These are phyloP conservation scores for Irpex lacteus DNA, from an alignment of 1,284 basidiomycete species.

Conservation along the genomic window DNA sequence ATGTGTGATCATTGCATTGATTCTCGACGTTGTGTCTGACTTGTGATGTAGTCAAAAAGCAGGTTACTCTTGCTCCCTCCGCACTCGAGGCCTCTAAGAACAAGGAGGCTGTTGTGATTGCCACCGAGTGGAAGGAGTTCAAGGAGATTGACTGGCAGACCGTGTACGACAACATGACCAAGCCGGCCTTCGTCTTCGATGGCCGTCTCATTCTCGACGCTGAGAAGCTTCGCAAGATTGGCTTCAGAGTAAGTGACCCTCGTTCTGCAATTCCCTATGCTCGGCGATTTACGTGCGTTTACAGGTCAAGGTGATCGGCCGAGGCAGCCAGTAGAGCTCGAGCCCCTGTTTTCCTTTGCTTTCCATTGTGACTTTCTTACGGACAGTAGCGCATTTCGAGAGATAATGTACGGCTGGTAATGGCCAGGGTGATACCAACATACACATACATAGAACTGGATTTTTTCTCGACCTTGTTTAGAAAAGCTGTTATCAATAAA, in stretches of 20 bases:
- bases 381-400: neutral
- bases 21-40: neutral
- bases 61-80: slow-evolving; percentile 75
- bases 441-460: neutral
- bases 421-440: neutral
- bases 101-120: slow-evolving; percentile 91
- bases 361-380: neutral
- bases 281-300: slow-evolving; percentile 1
- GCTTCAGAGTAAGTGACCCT: slow-evolving; percentile 76
- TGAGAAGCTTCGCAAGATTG: slow-evolving; percentile 78
- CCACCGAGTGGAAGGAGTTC: slow-evolving; percentile 98
- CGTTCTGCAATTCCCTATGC: neutral
- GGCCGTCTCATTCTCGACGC: slow-evolving; percentile 85
- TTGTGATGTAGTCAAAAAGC: slow-evolving; percentile 71
- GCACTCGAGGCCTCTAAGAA: slow-evolving; percentile 87
- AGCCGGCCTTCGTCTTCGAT: slow-evolving; percentile 96
- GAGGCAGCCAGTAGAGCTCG: slow-evolving; percentile 16
- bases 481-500: neutral
- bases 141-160: slow-evolving; percentile 84
- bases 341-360: neutral
- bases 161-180: slow-evolving; percentile 89
- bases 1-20: slow-evolving; percentile 28
- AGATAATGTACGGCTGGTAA: slow-evolving; percentile 3
- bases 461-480: neutral
- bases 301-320: slow-evolving; percentile 32